Base-by-base conservation (phyloP, 2,329 filamentous ascomycete genomes). In the Ceratocystis huliohia region DNA sequence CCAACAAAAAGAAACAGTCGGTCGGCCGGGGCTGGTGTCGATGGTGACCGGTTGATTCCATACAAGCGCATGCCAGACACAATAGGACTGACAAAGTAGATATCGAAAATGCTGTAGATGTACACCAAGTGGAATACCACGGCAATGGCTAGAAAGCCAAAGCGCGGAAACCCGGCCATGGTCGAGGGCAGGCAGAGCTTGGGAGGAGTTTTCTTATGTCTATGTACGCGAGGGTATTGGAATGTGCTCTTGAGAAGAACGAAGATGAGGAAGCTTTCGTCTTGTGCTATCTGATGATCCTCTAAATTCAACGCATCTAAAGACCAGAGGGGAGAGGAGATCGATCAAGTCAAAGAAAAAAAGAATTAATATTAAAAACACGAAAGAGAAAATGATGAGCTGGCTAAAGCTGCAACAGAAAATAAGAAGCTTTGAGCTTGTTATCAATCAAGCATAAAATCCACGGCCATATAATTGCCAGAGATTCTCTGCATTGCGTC, bases 11-110 rank as follows among this genome's bases (percentile, higher is more conserved):
- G 83, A 62, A 99, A 88, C 67, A 99, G 81, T 69, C 94, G 85
- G 75, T 94, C 90, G 4, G 95, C 93, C 1, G 94, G 94, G 25
- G 92, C 84, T 75, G 87, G 85, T 63, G 76, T 75, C 64, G 78
- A 77, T 53, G 76, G 71, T 48, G 82, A 78, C 66, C 86, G 81
- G 68, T 91, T 84, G 46, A 95, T 80, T 59, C 80, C 78, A 76
- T 91, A 92, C 68, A 91, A 83, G 73, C 83, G 85, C 94, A 99
- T 99, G 73, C 94, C 94, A 79, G 88, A 89, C 65, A 97, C 94
- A 71, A 99, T 94, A 25, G 94, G 94, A 74, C 91, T 96, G 74
- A 96, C 91, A 74, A 99, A 99, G 78, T 99, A 97, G 70, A 97
- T 94, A 76, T 96, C 92, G 78, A 99, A 99, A 73, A 97, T 97